Conservation (phyloP, 140 eudicot species). For the Flaveria floridana region DNA sequence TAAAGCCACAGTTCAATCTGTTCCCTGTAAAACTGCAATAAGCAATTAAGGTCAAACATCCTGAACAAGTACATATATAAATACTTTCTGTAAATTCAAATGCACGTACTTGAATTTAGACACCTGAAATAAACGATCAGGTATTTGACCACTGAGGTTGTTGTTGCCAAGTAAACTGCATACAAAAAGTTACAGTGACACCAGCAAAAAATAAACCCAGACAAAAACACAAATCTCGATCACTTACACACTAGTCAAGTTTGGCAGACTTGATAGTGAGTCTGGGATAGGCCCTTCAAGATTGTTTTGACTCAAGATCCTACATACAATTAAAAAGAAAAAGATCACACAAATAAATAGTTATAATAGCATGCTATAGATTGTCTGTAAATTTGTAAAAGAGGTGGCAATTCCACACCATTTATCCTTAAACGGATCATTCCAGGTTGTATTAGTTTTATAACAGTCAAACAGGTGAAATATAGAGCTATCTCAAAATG, state of each 20-base stretch:
- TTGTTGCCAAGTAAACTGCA: constrained; percentile 83
- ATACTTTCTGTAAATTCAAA: constrained; percentile 1
- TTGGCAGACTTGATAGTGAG: constrained; percentile 70
- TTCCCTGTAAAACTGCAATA: constrained; percentile 83
- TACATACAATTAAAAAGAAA: constrained; percentile 31
- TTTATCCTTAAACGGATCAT: background rate
- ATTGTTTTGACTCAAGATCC: constrained; percentile 77
- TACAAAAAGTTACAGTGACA: constrained; percentile 24
- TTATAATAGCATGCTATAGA: constrained; percentile 2
- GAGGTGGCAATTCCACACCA: constrained; percentile 6
- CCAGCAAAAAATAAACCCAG: constrained; percentile 16
- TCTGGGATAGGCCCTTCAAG: constrained; percentile 79
- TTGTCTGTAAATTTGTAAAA: background rate
- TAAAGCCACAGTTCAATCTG: constrained; percentile 68
- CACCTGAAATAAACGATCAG: constrained; percentile 65
- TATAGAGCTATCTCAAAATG: background rate
- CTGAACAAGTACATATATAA: constrained; percentile 9
- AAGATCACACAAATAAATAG: background rate
- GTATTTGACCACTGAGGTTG: constrained; percentile 70
- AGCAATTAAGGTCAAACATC: constrained; percentile 34
- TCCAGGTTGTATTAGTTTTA: background rate
- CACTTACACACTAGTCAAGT: constrained; percentile 69
- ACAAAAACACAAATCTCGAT: constrained; percentile 11
- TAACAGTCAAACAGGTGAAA: background rate
- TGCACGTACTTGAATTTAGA: constrained; percentile 74